Conservation (phyloP, 495 filamentous ascomycete genomes). For the Tuber umbilicatum region DNA sequence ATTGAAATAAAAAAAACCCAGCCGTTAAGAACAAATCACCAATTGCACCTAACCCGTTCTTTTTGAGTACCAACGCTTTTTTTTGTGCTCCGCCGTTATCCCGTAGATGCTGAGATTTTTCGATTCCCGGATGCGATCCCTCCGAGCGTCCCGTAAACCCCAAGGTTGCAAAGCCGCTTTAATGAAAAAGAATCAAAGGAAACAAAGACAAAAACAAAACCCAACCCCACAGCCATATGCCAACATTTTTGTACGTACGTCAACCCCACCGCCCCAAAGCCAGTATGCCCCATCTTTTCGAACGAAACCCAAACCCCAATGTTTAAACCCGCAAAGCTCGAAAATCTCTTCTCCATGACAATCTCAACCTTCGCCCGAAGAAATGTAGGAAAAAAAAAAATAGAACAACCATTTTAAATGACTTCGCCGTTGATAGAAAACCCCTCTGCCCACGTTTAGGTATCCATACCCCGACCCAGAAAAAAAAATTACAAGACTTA, state of each 20-base stretch:
- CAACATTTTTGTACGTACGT: conserved; percentile 38
- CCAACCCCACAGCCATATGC: conserved; percentile 39
- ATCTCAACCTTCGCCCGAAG: conserved; percentile 33
- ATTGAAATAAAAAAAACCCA: conserved; percentile 34
- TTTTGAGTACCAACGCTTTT: conserved; percentile 36
- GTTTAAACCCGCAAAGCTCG: conserved; percentile 37
- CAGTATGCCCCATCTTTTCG: conserved; percentile 39
- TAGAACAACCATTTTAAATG: conserved; percentile 41
- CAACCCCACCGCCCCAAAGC: conserved; percentile 37
- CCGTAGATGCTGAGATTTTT: conserved; percentile 18
- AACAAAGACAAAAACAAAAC: conserved; percentile 29
- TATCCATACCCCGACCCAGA: conserved; percentile 42
- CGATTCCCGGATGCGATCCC: background rate
- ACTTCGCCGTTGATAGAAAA: conserved; percentile 42
- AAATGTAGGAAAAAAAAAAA: conserved; percentile 37
- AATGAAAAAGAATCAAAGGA: conserved; percentile 15
- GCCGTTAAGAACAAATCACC: conserved; percentile 39
- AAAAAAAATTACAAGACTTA: conserved; percentile 43
- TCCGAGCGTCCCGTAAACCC: conserved; percentile 7
- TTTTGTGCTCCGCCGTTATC: conserved; percentile 31
- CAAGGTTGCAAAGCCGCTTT: conserved; percentile 30
- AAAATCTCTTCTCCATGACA: conserved; percentile 27
- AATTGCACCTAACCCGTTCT: conserved; percentile 39
- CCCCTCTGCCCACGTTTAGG: conserved; percentile 43
- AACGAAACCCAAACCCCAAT: conserved; percentile 38